Base-by-base conservation (phyloP, 2,329 filamentous ascomycete genomes). In the Fusarium sp. region DNA sequence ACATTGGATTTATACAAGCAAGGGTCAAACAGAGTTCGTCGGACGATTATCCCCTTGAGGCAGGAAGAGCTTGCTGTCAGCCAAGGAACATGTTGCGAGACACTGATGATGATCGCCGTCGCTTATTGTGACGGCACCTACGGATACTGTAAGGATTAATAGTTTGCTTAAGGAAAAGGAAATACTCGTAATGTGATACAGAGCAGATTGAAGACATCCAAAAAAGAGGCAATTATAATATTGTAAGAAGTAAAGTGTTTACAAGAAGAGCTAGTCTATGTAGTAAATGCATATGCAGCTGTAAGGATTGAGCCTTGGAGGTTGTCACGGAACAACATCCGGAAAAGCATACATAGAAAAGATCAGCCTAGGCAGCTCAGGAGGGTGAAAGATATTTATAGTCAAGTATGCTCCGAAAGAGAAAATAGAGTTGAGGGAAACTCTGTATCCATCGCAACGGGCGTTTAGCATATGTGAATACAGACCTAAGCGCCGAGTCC, bases 41-140 rank as follows among this genome's bases (percentile, higher is more conserved):
- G 63, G 55, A 53, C 53, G 59, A 65, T 55, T 69, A 30, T 37
- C 62, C 55, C 32, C 58, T 68, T 63, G 66, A 66, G 68, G 66
- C 54, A 66, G 56, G 49, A 59, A 48, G 32, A 30, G 45, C 42
- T 48, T 55, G 43, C n/a, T 37, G 46, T 28, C 18, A 50, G 42
- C 23, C 55, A 51, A 43, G 58, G 55, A 64, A 51, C 40, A 54
- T 51, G 34, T 18, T 50, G 42, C 30, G 28, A 64, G 37, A 28
- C 32, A 59, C 41, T 58, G 56, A 53, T 64, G 63, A 63, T 59
- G 55, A 68, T 70, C 57, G 37, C 47, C 50, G 21, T 54, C 11
- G 46, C 43, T 61, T 47, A 37, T 46, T 66, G 63, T 60, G 51
- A 72, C 63, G 53, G 23, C 49, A 27, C 48, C 21, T 50, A 11